Base-by-base conservation (phyloP, 345 rosid species). In the Linum usitatissimum region DNA sequence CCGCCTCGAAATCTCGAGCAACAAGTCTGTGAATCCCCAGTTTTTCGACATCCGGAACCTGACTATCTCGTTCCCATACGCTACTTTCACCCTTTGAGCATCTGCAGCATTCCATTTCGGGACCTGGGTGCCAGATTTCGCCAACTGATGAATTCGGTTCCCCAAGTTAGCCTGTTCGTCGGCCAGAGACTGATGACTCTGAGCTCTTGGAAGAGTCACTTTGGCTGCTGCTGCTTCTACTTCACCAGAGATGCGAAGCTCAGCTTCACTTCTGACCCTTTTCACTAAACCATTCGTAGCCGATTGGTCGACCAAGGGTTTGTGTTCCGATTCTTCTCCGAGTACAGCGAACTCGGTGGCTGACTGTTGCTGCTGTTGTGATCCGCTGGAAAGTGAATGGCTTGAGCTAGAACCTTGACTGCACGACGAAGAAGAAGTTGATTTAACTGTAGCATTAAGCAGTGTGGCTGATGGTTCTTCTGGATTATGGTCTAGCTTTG, bases 381-480 rank as follows among this genome's bases (percentile, higher is more conserved):
- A 74, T 66, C 83, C 88, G n/a, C 82, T 84, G 73, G 93, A 87
- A 69, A 70, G 83, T 59, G 86, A 73, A 30, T 77, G 90, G 77
- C 94, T 86, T 19, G 98, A 92, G 68, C 71, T 78, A 58, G 97
- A 83, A 71, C 94, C 78, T 66, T 78, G 85, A 71, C 93, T 84
- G 55, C 81, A 72, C 0, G 95, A 84, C 15, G 95, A 84, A 15
- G 91, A 79, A 23, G 91, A 86, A n/a, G 80, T 82, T 3, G 97
- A 86, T 59, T 77, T 80, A 12, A 74, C 73, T 49, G 75, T 74
- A 57, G 51, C 74, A 65, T 73, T 80, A 20, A 78, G 71, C 68
- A 71, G 71, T 38, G 59, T 30, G 66, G 53, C 40, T 56, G 72
- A 66, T 34, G 76, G 23, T 73, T 64, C 36, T 31, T 31, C 38